phyloP scores from a whole-genome alignment of 2,329 filamentous ascomycete species.

The Rutstroemia sp. region DNA sequence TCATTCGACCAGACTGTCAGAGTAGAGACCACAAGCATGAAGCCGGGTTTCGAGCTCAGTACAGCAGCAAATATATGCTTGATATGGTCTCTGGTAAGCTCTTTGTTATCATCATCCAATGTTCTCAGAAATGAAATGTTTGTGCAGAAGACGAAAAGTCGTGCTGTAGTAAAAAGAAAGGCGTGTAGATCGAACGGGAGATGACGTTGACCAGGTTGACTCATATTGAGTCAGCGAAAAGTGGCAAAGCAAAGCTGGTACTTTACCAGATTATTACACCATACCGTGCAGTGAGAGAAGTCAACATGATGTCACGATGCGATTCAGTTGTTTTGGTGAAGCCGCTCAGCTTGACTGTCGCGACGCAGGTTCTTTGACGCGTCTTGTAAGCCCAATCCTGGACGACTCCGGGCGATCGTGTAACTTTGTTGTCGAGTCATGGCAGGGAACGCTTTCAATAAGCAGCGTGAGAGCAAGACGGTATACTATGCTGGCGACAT shows the following conservation, averaged over 20 bases:
- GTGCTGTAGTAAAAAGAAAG: not conserved
- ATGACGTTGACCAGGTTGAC: no score
- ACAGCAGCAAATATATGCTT: constrained; percentile 1
- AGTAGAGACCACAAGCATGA: constrained; percentile 12
- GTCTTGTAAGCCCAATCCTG: not conserved
- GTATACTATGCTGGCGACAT: no score
- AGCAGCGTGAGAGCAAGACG: no score
- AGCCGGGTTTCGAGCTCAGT: constrained; percentile 12
- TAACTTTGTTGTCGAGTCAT: no score
- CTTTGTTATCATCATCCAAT: constrained; percentile 20
- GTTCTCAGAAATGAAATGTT: not conserved
- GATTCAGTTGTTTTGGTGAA: no score
- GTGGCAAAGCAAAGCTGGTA: no score
- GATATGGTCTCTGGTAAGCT: constrained; percentile 15
- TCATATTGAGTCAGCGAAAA: no score
- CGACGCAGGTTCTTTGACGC: not conserved
- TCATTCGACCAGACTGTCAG: constrained; percentile 4
- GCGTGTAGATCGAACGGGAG: no score
- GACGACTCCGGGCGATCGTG: not conserved
- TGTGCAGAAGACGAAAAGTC: not conserved
- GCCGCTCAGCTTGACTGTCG: not conserved
- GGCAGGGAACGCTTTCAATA: no score
- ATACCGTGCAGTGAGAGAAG: no score
- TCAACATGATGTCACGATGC: no score
- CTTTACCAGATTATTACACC: no score